phyloP scores from a whole-genome alignment of 2,329 filamentous ascomycete species.

The Paecilomyces fulvus region DNA sequence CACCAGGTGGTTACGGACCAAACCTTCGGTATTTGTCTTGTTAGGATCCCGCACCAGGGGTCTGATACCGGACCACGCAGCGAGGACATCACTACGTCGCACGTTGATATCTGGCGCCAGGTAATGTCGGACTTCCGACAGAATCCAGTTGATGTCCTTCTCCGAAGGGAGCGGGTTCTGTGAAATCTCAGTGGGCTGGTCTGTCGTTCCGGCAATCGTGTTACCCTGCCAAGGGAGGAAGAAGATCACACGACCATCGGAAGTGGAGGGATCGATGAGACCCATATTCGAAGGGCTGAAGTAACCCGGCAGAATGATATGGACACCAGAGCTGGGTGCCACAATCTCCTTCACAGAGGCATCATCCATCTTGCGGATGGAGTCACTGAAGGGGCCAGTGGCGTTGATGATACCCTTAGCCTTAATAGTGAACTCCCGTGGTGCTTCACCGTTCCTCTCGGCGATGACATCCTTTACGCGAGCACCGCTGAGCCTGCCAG shows the following conservation, averaged over 20 bases:
- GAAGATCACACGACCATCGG: conserved; percentile 84
- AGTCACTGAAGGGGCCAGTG: conserved; percentile 79
- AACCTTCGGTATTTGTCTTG: conserved; percentile 74
- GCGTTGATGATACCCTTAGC: conserved; percentile 82
- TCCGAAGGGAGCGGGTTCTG: conserved; percentile 70
- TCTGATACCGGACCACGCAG: conserved; percentile 81
- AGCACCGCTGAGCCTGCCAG: conserved; percentile 66
- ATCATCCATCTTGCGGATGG: conserved; percentile 79
- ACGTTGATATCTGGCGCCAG: conserved; percentile 78
- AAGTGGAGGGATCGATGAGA: conserved; percentile 76
- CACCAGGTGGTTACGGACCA: conserved; percentile 79
- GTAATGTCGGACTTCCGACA: conserved; percentile 74
- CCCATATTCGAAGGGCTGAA: conserved; percentile 82
- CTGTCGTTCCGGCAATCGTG: conserved; percentile 82
- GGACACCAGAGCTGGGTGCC: conserved; percentile 74
- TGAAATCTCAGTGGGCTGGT: conserved; percentile 64
- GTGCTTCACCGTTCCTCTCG: conserved; percentile 54
- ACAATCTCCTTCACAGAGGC: conserved; percentile 65
- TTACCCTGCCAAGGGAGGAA: conserved; percentile 91
- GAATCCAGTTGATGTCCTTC: conserved; percentile 79
- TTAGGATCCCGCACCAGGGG: conserved; percentile 81
- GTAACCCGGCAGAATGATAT: conserved; percentile 80
- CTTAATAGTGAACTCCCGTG: conserved; percentile 59
- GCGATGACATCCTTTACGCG: conserved; percentile 61
- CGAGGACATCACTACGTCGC: conserved; percentile 75